Conservation (phyloP, 2,329 filamentous ascomycete species). For the Akanthomyces lecanii region DNA sequence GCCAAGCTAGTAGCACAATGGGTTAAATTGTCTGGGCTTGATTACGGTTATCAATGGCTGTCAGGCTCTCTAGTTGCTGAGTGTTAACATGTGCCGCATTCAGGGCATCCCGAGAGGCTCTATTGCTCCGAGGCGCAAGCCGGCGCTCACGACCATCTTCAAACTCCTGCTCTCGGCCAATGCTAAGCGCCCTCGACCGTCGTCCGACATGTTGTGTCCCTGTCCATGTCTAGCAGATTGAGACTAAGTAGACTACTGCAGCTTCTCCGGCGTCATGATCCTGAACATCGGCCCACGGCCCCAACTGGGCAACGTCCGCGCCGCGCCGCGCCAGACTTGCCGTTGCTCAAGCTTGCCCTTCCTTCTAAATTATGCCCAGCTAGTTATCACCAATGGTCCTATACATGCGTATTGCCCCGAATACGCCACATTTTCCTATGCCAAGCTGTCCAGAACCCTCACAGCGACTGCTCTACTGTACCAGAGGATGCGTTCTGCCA, state of each 20-base stretch:
- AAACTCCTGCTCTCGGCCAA: not conserved
- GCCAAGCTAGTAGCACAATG: not conserved
- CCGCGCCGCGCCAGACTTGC: not conserved
- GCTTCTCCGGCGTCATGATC: not conserved
- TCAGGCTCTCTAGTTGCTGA: not conserved
- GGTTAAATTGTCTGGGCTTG: not conserved
- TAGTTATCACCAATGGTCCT: not conserved
- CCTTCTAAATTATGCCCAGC: not conserved
- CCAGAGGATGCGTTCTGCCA: not conserved
- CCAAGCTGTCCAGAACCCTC: not conserved
- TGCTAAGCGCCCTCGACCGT: not conserved
- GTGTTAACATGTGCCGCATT: not conserved
- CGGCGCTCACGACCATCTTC: not conserved
- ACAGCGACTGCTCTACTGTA: not conserved
- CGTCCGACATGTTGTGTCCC: not conserved
- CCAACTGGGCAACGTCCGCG: not conserved
- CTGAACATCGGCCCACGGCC: conserved; percentile 2
- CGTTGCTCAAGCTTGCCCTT: too few species aligned
- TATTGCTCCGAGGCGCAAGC: not conserved
- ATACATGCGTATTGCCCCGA: not conserved
- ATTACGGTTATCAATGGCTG: not conserved
- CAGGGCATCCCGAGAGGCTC: not conserved
- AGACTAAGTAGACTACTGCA: not conserved
- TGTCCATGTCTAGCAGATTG: not conserved
- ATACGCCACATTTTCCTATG: not conserved